A percentile compares a stretch with the other conserved stretches of the same genome.
Conservation (phyloP, 2,329 filamentous ascomycete genomes). For the Sclerotinia minor region DNA sequence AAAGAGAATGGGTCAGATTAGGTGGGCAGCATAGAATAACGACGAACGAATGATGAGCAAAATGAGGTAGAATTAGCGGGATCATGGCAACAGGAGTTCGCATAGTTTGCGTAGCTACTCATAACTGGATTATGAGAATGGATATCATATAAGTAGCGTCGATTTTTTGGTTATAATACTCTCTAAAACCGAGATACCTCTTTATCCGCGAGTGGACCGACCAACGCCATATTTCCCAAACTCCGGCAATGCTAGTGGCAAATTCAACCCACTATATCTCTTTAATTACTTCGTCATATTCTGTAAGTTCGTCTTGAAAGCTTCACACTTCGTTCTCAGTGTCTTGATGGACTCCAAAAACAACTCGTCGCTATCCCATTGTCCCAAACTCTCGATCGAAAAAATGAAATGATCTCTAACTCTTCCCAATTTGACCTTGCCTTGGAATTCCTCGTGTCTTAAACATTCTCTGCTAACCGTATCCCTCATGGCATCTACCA, state of each 20-base stretch:
- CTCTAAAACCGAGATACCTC: conserved; percentile 28
- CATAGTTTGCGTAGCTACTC: conserved; percentile 14
- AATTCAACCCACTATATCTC: conserved; percentile 14
- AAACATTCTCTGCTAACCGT: conserved; percentile 93
- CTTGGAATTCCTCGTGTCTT: conserved; percentile 88
- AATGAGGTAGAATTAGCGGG: conserved; percentile 3
- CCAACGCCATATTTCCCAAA: conserved; percentile 38
- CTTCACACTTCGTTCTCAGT: conserved; percentile 80
- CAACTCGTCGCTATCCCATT: conserved; percentile 90
- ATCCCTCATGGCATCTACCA: conserved; percentile 85
- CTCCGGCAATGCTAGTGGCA: conserved; percentile 38
- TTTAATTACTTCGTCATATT: conserved; percentile 54
- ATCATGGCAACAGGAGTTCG: conserved; percentile 15
- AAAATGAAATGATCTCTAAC: conserved; percentile 97
- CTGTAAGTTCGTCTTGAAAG: conserved; percentile 68
- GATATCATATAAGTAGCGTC: conserved; percentile 13
- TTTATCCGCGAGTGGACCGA: conserved; percentile 30
- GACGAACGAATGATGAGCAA: conserved; percentile 7
- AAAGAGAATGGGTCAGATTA: conserved; percentile 9
- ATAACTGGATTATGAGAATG: conserved; percentile 15
- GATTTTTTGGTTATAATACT: conserved; percentile 17
- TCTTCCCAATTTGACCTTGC: conserved; percentile 90
- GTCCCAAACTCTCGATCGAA: conserved; percentile 89
- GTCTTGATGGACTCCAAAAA: conserved; percentile 87
- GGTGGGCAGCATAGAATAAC: neutral